phyloP scores from a whole-genome alignment of 2,329 filamentous ascomycete genomes.

The Didymella pomorum region DNA sequence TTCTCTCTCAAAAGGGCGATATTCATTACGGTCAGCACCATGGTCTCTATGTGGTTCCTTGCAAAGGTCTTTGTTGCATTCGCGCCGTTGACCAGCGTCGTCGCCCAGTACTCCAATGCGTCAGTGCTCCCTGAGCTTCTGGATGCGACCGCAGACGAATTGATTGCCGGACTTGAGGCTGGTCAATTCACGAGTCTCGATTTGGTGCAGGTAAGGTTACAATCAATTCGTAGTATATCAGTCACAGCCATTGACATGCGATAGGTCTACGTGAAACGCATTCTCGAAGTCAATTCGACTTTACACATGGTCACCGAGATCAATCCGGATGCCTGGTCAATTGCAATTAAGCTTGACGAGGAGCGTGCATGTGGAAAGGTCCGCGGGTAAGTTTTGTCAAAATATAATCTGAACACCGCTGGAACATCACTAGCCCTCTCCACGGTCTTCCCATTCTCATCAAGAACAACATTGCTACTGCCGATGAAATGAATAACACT shows the following conservation, averaged over 20 bases:
- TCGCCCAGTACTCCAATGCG: conserved; percentile 24
- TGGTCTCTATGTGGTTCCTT: conserved; percentile 33
- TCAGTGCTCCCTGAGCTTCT: conserved; percentile 53
- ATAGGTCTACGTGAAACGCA: conserved; percentile 61
- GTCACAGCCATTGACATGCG: conserved; percentile 6
- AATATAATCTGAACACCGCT: neutral
- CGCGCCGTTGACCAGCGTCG: conserved; percentile 28
- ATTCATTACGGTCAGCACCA: conserved; percentile 19
- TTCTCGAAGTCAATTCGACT: conserved; percentile 61
- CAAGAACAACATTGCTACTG: conserved; percentile 73
- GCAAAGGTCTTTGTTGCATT: conserved; percentile 30
- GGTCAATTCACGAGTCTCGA: conserved; percentile 66
- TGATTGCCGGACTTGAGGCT: conserved; percentile 58
- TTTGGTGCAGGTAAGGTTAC: conserved; percentile 53
- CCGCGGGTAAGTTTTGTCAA: conserved; percentile 51
- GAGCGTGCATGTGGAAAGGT: conserved; percentile 58
- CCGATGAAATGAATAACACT: conserved; percentile 69
- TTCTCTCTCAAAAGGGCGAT: conserved; percentile 1
- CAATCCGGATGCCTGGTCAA: conserved; percentile 62
- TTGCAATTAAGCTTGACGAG: conserved; percentile 59
- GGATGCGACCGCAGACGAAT: conserved; percentile 61
- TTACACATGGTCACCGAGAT: conserved; percentile 63
- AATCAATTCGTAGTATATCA: too few species aligned
- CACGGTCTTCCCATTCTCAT: conserved; percentile 72
- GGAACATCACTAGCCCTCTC: conserved; percentile 55